These are phyloP conservation scores for Tylopilus cervinicoccineus DNA, from an alignment of 768 basidiomycete genomes.

Conservation along the genomic window DNA sequence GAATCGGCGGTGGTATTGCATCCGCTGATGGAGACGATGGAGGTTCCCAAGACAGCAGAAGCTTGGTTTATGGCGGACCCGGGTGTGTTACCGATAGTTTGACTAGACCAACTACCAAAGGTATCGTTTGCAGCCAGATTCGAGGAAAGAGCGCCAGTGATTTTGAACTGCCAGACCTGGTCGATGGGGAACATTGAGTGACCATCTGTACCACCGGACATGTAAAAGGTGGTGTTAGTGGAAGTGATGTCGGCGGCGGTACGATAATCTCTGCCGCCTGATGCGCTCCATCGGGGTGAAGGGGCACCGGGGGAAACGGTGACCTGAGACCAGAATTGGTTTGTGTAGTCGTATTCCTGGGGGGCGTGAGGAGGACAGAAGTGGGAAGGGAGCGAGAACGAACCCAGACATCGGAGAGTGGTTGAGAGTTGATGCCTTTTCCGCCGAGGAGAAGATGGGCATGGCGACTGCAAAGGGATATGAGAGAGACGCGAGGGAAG, in stretches of 20 bases:
- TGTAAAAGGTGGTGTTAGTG: conserved; percentile 67
- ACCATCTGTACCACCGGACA: conserved; percentile 66
- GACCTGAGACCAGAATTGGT: conserved; percentile 73
- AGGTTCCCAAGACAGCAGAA: conserved; percentile 51
- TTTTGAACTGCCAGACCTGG: conserved; percentile 66
- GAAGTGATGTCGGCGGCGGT: conserved; percentile 25
- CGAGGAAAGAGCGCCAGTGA: conserved; percentile 69
- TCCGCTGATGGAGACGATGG: conserved; percentile 57
- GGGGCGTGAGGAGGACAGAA: conserved; percentile 8
- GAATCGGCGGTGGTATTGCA: conserved; percentile 44
- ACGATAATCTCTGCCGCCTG: conserved; percentile 70
- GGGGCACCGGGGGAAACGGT: conserved; percentile 49
- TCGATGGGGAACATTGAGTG: conserved; percentile 44
- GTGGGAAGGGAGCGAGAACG: conserved; percentile 17
- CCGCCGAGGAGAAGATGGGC: conserved; percentile 77
- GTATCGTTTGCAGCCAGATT: conserved; percentile 49
- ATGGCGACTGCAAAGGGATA: conserved; percentile 49
- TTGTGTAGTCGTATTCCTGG: conserved; percentile 74
- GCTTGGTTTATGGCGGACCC: conserved; percentile 42
- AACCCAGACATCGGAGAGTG: conserved; percentile 75
- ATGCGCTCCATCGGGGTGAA: conserved; percentile 63
- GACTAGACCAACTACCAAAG: conserved; percentile 56
- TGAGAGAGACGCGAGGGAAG: conserved; percentile 16
- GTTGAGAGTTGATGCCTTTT: conserved; percentile 46
- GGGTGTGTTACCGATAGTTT: conserved; percentile 36